These are phyloP conservation scores for Arabis alpina DNA, from an alignment of 345 rosid genomes.

Conservation along the genomic window DNA sequence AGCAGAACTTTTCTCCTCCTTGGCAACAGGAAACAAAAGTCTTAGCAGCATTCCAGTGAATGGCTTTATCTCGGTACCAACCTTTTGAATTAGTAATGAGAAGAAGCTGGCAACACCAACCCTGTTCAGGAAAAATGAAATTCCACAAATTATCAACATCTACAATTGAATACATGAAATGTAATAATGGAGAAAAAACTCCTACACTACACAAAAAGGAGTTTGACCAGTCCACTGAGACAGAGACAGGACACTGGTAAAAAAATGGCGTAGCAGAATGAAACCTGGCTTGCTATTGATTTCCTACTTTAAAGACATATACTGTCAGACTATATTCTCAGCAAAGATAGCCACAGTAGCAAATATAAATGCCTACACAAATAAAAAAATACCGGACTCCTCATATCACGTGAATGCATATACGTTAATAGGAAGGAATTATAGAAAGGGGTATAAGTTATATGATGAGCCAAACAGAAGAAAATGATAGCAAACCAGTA, in stretches of 20 bases:
- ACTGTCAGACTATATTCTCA: slow-evolving; percentile 15
- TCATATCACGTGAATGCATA: background rate
- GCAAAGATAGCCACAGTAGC: slow-evolving; percentile 8
- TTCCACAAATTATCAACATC: slow-evolving; percentile 20
- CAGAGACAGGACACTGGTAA: background rate
- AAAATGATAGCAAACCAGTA: background rate
- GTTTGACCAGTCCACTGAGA: background rate
- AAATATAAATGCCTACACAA: slow-evolving; percentile 8
- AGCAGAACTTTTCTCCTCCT: slow-evolving; percentile 77
- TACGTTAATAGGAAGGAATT: slow-evolving; percentile 9
- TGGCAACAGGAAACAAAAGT: slow-evolving; percentile 79
- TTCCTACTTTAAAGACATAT: background rate
- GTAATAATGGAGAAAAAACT: background rate
- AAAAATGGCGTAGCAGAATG: slow-evolving; percentile 7
- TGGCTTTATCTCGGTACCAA: slow-evolving; percentile 74
- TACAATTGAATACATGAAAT: slow-evolving; percentile 1
- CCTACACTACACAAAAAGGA: background rate
- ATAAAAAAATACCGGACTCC: slow-evolving; percentile 19
- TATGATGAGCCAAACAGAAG: too few species aligned
- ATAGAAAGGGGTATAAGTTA: background rate
- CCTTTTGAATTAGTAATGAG: slow-evolving; percentile 79
- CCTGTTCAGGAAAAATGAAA: slow-evolving; percentile 51
- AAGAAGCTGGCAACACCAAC: slow-evolving; percentile 94
- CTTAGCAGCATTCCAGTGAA: slow-evolving; percentile 67
- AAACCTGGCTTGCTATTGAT: background rate